Evolutionary conservation across 768 basidiomycete species (phyloP).

Genomic region (Suillus discolor): DNA sequence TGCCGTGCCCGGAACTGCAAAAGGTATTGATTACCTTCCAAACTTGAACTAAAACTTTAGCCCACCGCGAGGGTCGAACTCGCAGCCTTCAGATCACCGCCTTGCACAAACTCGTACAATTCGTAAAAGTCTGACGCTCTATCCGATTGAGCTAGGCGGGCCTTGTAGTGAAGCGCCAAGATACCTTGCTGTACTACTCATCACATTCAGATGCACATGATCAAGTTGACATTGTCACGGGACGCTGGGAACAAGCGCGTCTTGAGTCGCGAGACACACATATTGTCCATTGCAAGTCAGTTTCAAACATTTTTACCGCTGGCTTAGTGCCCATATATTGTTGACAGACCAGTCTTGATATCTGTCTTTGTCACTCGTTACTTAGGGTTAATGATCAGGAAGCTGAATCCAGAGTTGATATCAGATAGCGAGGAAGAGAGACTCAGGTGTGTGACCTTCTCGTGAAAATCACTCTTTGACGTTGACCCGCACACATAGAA

Average conservation of each 20-base stretch:
- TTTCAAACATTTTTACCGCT: neutral
- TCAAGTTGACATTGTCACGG: constrained; percentile 7
- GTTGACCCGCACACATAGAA: neutral
- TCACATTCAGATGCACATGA: constrained; percentile 1
- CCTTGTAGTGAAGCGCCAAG: constrained; percentile 10
- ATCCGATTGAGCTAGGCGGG: constrained; percentile 57
- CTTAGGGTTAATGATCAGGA: neutral
- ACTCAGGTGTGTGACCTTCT: constrained; percentile 23
- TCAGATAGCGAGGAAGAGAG: constrained; percentile 56
- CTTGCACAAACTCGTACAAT: constrained; percentile 31
- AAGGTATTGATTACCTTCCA: too few relatives aligned
- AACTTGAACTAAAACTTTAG: constrained; percentile 30
- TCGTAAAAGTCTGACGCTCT: constrained; percentile 59
- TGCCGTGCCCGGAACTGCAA: too few relatives aligned
- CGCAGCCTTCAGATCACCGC: constrained; percentile 54
- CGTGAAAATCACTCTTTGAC: constrained; percentile 1
- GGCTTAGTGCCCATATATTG: neutral
- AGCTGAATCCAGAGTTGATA: constrained; percentile 33
- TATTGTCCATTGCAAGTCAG: neutral
- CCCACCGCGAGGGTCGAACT: constrained; percentile 68
- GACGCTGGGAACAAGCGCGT: neutral
- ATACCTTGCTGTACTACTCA: too few relatives aligned
- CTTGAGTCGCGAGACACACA: neutral
- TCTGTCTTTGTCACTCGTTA: neutral
- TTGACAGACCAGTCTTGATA: too few relatives aligned